Evolutionary conservation across 257 asterid genomes (phyloP), one percentile per base, ranked within the genome.

Genomic region (Gynochthodes officinalis): DNA sequence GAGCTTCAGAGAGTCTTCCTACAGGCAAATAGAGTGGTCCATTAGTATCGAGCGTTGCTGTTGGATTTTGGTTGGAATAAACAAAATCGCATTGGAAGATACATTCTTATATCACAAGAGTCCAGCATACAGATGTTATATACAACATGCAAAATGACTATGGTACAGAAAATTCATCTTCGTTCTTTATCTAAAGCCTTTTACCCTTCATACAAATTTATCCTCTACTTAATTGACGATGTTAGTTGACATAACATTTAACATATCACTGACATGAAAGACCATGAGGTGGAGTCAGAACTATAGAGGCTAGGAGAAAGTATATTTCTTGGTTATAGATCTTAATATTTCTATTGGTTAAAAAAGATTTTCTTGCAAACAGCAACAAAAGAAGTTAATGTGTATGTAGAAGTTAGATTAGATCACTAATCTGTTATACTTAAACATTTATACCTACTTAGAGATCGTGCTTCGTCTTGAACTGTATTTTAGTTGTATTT

Each of bases 1-100:
- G 97, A 91, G 82, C 87, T 94, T 54, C 87, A 76, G 70, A 76
- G 85, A 75, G 84, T 86, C 35, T 76, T 93, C 72, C 70, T 80
- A 79, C 93, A 77, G 75, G 86, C 89, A 10, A 81, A 82, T 78
- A 81, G 86, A 77, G 74, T 75, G 32, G 59, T 48, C 73, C 74
- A 79, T 42, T 84, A 75, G 75, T 15, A 54, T 33, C 35, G 59
- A 52, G 77, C 42, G 28, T 74, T 30, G 55, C 73, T 30, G 52
- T n/a, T 40, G 32, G 33, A 54, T 65, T n/a, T n/a, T 70, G 30
- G 65, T 40, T 55, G 64, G 59, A 65, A 19, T 61, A 65, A 66
- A 55, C 68, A 74, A 53, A 53, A 27, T 73, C 65, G 35, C 67
- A 9, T 65, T 40, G 72, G 46, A 74, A 74, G 59, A 28, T 57